Percentiles rank a stretch among this genome's conserved stretches.
Conservation (phyloP, 257 asterid genomes). For the Cruciata laevipes region DNA sequence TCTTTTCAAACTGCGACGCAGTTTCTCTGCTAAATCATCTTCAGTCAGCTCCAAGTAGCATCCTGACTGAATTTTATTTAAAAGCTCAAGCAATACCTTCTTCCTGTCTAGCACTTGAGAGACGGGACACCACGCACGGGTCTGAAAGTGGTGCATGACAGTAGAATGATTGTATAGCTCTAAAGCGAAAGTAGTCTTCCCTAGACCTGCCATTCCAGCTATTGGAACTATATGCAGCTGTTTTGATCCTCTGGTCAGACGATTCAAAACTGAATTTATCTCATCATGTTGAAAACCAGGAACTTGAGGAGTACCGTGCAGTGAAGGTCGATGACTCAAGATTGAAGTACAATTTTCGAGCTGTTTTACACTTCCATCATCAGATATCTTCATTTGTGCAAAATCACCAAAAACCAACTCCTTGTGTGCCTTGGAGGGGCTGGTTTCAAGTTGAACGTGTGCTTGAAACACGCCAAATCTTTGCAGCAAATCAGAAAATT, state of each 20-base stretch:
- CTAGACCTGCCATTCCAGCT: conserved; percentile 10
- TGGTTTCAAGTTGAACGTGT: neutral
- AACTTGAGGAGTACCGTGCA: neutral
- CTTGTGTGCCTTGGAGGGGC: neutral
- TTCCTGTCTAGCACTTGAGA: neutral
- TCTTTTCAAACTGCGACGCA: neutral
- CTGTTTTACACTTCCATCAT: neutral
- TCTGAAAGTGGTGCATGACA: neutral
- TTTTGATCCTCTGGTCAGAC: neutral
- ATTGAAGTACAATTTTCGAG: too few species aligned
- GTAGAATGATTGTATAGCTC: neutral
- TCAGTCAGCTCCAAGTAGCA: neutral
- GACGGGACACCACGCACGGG: neutral
- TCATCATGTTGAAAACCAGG: conserved; percentile 4
- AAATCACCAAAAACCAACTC: neutral
- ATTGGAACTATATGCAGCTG: neutral
- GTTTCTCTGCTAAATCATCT: neutral
- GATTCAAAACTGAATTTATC: neutral
- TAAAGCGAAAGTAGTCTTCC: conserved; percentile 12
- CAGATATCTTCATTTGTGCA: neutral
- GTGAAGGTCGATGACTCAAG: neutral
- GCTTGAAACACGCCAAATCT: neutral
- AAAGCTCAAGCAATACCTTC: neutral
- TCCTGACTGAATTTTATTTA: neutral
- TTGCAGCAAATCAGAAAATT: neutral